Conservation (phyloP, 2,329 filamentous ascomycete species). For the Xylariaceae sp. region DNA sequence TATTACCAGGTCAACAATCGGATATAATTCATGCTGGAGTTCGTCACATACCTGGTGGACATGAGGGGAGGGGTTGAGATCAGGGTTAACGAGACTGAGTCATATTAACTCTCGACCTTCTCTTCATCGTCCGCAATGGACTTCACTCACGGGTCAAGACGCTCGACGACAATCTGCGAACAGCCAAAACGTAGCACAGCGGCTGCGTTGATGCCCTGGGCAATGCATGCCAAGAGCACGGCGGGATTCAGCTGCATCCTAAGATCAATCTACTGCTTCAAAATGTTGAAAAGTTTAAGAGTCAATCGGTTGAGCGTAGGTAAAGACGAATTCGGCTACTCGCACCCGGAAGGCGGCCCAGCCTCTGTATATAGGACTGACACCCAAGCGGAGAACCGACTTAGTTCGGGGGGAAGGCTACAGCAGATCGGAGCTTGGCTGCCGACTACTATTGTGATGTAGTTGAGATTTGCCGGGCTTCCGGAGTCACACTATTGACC, state of each 20-base stretch:
- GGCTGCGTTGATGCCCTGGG: slow-evolving; percentile 4
- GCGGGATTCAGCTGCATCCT: slow-evolving; percentile 7
- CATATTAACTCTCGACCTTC: not conserved
- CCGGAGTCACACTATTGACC: too few species aligned
- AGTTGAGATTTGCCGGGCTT: too few species aligned
- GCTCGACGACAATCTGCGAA: slow-evolving; percentile 22
- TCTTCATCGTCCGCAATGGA: not conserved
- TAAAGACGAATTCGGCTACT: too few species aligned
- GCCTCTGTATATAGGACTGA: too few species aligned
- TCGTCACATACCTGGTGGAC: slow-evolving; percentile 23
- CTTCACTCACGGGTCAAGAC: slow-evolving; percentile 21
- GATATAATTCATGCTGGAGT: not conserved
- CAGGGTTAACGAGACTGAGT: slow-evolving; percentile 24
- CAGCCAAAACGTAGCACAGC: slow-evolving; percentile 28
- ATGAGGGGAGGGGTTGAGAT: slow-evolving; percentile 23
- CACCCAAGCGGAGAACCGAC: too few species aligned
- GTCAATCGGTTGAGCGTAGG: too few species aligned
- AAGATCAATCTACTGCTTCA: too few species aligned
- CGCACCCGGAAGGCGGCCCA: too few species aligned
- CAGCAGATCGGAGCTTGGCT: too few species aligned
- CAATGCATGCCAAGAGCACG: not conserved
- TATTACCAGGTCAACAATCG: not conserved
- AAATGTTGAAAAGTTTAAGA: too few species aligned
- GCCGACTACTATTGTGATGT: too few species aligned
- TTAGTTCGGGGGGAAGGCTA: too few species aligned